These are phyloP conservation scores for Sanghuangporus baumii DNA, from an alignment of 1,284 basidiomycete species.

Conservation along the genomic window DNA sequence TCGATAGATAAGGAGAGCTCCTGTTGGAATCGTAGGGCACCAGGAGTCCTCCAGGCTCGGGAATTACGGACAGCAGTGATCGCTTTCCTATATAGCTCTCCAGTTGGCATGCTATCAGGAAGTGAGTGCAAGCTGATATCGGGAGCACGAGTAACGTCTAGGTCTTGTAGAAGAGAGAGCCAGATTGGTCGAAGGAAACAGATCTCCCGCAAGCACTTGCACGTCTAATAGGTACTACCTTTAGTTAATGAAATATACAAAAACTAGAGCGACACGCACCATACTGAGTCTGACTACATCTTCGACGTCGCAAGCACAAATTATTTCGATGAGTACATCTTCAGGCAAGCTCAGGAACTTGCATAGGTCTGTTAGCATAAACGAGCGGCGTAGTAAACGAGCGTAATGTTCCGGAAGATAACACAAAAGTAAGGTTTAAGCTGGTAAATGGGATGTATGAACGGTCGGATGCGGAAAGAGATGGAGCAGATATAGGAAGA, in stretches of 20 bases:
- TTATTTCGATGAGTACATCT: background rate
- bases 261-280: background rate
- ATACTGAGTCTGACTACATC: slow-evolving; percentile 2
- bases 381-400: slow-evolving; percentile 5
- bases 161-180: background rate
- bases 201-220: background rate
- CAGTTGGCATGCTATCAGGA: background rate
- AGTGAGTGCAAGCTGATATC: background rate
- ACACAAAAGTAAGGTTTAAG: background rate
- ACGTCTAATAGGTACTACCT: background rate
- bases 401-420: background rate
- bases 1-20: background rate
- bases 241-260: background rate
- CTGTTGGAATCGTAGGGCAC: background rate
- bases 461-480: background rate
- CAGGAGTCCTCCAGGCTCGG: background rate
- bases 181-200: slow-evolving; percentile 1
- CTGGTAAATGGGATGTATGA: background rate
- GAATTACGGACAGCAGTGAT: background rate
- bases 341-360: background rate
- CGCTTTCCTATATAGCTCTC: background rate
- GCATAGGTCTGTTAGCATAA: background rate
- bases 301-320: background rate
- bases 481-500: background rate
- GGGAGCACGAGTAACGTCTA: background rate